Percentiles rank a stretch among this genome's conserved stretches.
Evolutionary conservation across 2,329 filamentous ascomycete species (phyloP).

Genomic region (Aspergillus japonicus): DNA sequence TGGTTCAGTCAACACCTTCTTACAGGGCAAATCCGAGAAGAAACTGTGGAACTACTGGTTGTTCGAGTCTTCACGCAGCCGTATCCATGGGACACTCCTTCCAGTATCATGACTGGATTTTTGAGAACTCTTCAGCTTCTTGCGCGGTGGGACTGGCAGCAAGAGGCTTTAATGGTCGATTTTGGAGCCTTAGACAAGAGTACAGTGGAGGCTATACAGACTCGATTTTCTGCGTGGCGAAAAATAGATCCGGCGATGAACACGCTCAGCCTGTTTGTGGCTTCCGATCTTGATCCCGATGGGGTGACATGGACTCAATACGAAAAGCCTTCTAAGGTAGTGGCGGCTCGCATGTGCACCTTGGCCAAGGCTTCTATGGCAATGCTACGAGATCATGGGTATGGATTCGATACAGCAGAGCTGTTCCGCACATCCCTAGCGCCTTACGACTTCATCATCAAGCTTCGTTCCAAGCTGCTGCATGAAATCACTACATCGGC

Average conservation of each 20-base stretch:
- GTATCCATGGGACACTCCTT: conserved; percentile 75
- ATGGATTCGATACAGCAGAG: conserved; percentile 54
- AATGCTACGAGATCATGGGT: conserved; percentile 55
- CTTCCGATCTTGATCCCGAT: conserved; percentile 72
- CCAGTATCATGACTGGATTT: conserved; percentile 76
- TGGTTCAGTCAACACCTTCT: conserved; percentile 89
- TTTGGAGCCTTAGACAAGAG: conserved; percentile 61
- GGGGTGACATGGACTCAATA: conserved; percentile 79
- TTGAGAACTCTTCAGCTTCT: conserved; percentile 76
- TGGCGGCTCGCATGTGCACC: conserved; percentile 77
- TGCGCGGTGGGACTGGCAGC: conserved; percentile 87
- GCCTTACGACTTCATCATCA: conserved; percentile 86
- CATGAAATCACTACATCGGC: conserved; percentile 37
- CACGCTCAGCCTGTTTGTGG: conserved; percentile 74
- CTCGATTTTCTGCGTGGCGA: conserved; percentile 78
- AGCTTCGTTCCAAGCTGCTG: conserved; percentile 59
- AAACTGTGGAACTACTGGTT: conserved; percentile 81
- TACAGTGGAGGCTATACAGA: conserved; percentile 63
- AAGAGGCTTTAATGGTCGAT: conserved; percentile 78
- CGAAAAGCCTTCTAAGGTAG: conserved; percentile 70
- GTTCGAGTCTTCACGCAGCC: conserved; percentile 76
- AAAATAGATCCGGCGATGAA: conserved; percentile 88
- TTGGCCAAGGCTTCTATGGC: conserved; percentile 74
- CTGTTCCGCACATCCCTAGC: conserved; percentile 71
- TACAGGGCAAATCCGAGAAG: conserved; percentile 69